Base-by-base conservation (phyloP, 225 moss, liverwort and hornwort genomes). In the Climacium dendroides region DNA sequence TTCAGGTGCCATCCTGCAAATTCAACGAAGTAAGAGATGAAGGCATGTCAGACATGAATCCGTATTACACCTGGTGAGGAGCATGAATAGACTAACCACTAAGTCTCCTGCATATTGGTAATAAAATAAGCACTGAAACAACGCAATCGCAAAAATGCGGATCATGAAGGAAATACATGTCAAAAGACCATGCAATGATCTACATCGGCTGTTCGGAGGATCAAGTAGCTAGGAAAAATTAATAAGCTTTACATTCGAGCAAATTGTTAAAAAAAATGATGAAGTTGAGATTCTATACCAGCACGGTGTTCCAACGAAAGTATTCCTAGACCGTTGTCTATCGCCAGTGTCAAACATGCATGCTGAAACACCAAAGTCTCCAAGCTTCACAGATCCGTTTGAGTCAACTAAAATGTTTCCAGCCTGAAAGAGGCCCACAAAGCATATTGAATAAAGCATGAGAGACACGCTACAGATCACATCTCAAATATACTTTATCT, bases 301-400 rank as follows among this genome's bases (percentile, higher is more conserved):
- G 89, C 98, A 99, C 17, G 98, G 98, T n/a, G 98, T 99, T 75
- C 98, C 98, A 80, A 95, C 97, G 63, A 99, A 99, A 29, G 98
- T 99, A 74, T 96, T 99, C 86, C 98, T 92, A 61, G 98, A 96
- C 75, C 98, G 91, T 87, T 99, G 98, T 85, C 98, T 92, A 91
- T 99, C 97, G 28, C 98, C 98, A 59, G 98, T 97, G 85, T 99
- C 98, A 85, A 99, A 99, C 97, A 99, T 97, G 88, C 98, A 99
- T 52, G 98, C 98, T 69, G 97, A 97, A 80, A 99, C 98, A 72
- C 98, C 98, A 53, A 99, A 99, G 83, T 99, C 98, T 74, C 98
- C 97, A 48, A 99, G 94, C 94, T 99, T 99, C 74, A 99, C 95
- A 60, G 91, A 87, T 85, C 98, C 98, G 86, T 94, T 93, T 73